A percentile compares a stretch with the other conserved stretches of the same genome.
These are phyloP conservation scores for Quercus bicolor DNA, from an alignment of 306 rosid species.

Conservation along the genomic window DNA sequence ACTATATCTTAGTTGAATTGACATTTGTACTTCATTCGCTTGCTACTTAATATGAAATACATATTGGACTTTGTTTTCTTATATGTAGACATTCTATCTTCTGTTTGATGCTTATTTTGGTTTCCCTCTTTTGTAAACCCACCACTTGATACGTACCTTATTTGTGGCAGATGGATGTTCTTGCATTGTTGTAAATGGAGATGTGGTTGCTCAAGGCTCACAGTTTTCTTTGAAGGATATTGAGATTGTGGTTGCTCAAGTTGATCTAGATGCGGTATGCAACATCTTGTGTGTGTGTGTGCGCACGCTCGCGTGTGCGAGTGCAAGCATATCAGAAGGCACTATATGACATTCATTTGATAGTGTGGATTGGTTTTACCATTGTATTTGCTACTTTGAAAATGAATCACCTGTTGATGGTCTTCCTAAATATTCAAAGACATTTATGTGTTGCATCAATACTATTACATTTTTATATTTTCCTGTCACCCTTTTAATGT, in stretches of 20 bases:
- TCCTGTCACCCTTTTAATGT: neutral
- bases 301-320: conserved; percentile 4
- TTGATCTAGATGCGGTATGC: conserved; percentile 92
- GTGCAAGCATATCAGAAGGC: neutral
- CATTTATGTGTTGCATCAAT: neutral
- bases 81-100: conserved; percentile 14
- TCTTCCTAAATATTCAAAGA: neutral
- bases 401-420: neutral
- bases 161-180: conserved; percentile 82
- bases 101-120: conserved; percentile 1
- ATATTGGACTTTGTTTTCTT: conserved; percentile 4
- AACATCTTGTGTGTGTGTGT: neutral
- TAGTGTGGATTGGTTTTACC: neutral
- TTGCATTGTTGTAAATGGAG: conserved; percentile 81
- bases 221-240: conserved; percentile 92
- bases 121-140: conserved; percentile 5
- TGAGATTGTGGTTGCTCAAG: conserved; percentile 79
- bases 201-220: conserved; percentile 88
- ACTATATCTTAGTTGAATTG: neutral
- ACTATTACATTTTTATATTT: neutral
- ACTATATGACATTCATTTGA: neutral
- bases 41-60: conserved; percentile 4
- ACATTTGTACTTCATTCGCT: conserved; percentile 6
- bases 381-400: neutral
- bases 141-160: neutral